Base-by-base conservation (phyloP, 495 filamentous ascomycete genomes). In the Neurospora sp. region DNA sequence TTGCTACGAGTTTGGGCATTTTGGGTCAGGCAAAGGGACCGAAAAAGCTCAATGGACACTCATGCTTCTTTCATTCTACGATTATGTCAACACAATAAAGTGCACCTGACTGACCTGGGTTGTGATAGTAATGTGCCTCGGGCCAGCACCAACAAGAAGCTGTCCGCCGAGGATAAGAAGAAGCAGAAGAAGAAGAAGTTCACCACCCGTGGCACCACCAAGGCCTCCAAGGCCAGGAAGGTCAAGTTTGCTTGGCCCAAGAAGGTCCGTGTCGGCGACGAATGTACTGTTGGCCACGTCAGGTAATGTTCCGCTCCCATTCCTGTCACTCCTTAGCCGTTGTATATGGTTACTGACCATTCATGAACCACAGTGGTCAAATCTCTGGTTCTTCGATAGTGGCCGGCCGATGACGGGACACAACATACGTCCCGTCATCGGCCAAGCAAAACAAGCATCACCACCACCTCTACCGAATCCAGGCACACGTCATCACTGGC, bases 401-500 rank as follows among this genome's bases (percentile, higher is more conserved):
- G 47, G 22, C 53, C 2, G 53, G 53, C 22, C 53, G 53, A 31
- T 61, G 53, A 31, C 22, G 53, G 53, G 22, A 61, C 22, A 31
- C 5, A 59, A 59, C 22, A 12, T 59, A 0, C 22, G 12, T 31
- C 12, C 22, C 53, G 12, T 61, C 53, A 8, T 61, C 22, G 53
- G 53, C 22, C 27, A 65, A 65, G 6, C 8, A 65, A 8, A 65
- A 35, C 14, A 65, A 35, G 14, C 14, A 35, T 18, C 27, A 53
- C 20, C 20, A 27, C 45, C 20, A 6, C 9, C 45, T 22, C 20
- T 20, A 53, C 42, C 7, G 18, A 8, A 45, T 45, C 42, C 42
- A 45, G 42, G 42, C 42, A 20, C 42, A 45, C 42, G 18, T 1
- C 18, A n/a, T n/a, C 42, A 45, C 18, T 97, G 40, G 39, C 5